Base-by-base conservation (phyloP, 352 stramenopile species). In the Globisporangium orthogonon region DNA sequence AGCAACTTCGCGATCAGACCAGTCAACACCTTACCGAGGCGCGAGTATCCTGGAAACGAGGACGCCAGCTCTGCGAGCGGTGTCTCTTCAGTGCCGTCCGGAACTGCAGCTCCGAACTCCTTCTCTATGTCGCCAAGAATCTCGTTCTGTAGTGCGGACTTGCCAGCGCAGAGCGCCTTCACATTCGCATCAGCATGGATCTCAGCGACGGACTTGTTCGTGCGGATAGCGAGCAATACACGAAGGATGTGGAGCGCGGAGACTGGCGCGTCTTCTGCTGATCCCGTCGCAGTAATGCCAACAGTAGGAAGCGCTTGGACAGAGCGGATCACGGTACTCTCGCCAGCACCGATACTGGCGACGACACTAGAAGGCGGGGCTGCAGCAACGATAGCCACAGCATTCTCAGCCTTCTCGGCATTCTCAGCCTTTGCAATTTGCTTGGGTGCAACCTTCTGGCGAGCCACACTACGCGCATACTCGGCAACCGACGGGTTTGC, bases 181-280 rank as follows among this genome's bases (percentile, higher is more conserved):
- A 96, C 70, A 33, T 89, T 77, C 10, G 83, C 83, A 28, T 88
- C 78, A 6, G 79, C 74, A 37, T 71, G 78, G 39, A 96, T 76
- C 43, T 94, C 82, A 23, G 48, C 50, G 14, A 94, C 56, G 1
- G 72, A 49, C 69, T 93, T 94, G 67, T 92, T 90, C 35, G 93
- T 65, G 18, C 78, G 76, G 41, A 89, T 65, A 18, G 85, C 80
- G 0, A 94, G 58, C 50, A 95, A 67, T 37, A 93, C 78, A 56
- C 71, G 78, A n/a, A 96, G 75, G 13, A 85, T 62, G 54, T 93
- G 80, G 14, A 91, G 60, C 0, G 81, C 68, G 2, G 69, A 69
- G 47, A 94, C 76, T 5, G 86, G 79, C 3, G 70, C 74, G 35
- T 96, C 84, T n/a, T 70, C 60, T 30, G 44, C 44, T 5, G n/a